Conservation (phyloP, 352 stramenopile genomes). For the Globisporangium cylindrosporum region DNA sequence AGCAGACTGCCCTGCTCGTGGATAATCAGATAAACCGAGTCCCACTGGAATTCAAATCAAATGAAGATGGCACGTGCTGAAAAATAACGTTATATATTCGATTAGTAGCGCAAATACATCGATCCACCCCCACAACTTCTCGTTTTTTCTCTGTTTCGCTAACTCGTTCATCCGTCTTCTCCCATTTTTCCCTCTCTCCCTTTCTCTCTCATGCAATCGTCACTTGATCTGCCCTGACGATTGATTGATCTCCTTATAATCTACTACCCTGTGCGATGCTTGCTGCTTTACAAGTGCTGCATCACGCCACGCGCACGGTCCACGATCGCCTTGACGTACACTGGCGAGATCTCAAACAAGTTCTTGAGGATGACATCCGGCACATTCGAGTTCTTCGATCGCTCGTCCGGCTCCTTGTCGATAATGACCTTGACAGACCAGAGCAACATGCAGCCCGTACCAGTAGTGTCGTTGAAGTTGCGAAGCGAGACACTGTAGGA, state of each 20-base stretch:
- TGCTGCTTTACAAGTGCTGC: constrained; percentile 33
- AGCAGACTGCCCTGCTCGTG: too few relatives aligned
- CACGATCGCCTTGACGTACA: constrained; percentile 83
- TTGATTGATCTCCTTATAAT: background rate
- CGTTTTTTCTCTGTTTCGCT: background rate
- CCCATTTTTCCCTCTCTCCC: background rate
- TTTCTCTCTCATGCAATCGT: constrained; percentile 14
- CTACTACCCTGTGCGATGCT: background rate
- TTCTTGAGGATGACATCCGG: constrained; percentile 88
- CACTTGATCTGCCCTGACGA: constrained; percentile 13
- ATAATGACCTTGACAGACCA: constrained; percentile 85
- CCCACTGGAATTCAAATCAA: background rate
- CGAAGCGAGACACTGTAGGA: constrained; percentile 64
- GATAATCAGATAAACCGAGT: too few relatives aligned
- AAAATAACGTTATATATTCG: constrained; percentile 42
- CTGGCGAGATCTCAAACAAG: constrained; percentile 82
- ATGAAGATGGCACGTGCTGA: constrained; percentile 9
- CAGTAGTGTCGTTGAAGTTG: constrained; percentile 76
- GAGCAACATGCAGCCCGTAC: constrained; percentile 63
- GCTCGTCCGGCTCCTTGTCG: constrained; percentile 72
- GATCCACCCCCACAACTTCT: constrained; percentile 14
- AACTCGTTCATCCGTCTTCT: background rate
- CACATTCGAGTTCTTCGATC: constrained; percentile 74
- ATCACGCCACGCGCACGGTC: constrained; percentile 60
- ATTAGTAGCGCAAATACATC: constrained; percentile 16